Evolutionary conservation across 768 basidiomycete species (phyloP).

Genomic region (Sutorius australiensis): DNA sequence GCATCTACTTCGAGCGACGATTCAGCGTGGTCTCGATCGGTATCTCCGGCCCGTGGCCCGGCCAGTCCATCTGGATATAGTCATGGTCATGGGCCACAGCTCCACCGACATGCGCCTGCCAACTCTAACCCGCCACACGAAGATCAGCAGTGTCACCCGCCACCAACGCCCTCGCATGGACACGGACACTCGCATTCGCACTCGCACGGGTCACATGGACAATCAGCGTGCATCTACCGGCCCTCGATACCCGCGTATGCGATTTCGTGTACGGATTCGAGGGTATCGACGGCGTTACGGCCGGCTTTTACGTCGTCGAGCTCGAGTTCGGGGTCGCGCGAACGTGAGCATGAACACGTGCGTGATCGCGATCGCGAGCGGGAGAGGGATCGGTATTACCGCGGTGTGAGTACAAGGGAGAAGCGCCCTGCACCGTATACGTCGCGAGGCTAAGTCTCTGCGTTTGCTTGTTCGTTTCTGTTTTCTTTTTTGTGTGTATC

Average conservation of each 20-base stretch:
- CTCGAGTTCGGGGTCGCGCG: slow-evolving; percentile 2
- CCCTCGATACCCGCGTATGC: slow-evolving; percentile 32
- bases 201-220: slow-evolving; percentile 3
- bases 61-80: slow-evolving; percentile 7
- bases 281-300: slow-evolving; percentile 33
- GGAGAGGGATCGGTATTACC: slow-evolving; percentile 18
- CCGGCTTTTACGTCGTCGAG: slow-evolving; percentile 32
- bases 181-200: not conserved
- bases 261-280: slow-evolving; percentile 30
- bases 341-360: not conserved
- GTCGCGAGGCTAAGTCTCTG: slow-evolving; percentile 7
- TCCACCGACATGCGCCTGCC: slow-evolving; percentile 14
- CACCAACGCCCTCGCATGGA: not conserved
- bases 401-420: slow-evolving; percentile 10
- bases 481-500: not conserved
- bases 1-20: slow-evolving; percentile 16
- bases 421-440: slow-evolving; percentile 14
- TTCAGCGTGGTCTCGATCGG: slow-evolving; percentile 26
- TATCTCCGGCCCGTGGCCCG: slow-evolving; percentile 21
- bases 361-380: slow-evolving; percentile 23
- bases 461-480: not conserved
- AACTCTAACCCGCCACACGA: slow-evolving; percentile 1
- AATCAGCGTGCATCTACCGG: slow-evolving; percentile 26
- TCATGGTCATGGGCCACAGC: slow-evolving; percentile 5
- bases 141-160: slow-evolving; percentile 16